A percentile compares a stretch with the other conserved stretches of the same genome.
Conservation (phyloP, 805 yeast species). For the Ogataea paradorogensis region DNA sequence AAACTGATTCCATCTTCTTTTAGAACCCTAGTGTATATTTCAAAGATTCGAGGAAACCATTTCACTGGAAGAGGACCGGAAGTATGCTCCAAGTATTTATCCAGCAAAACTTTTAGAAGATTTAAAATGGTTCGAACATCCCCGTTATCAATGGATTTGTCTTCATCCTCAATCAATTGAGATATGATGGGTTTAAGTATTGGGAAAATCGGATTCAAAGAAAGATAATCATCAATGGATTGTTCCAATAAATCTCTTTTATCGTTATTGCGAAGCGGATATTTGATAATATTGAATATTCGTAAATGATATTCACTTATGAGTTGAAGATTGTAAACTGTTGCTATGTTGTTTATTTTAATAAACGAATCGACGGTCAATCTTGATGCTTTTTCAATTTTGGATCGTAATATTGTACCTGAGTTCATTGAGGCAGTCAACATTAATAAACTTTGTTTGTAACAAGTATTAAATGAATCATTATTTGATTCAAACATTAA, state of each 20-base stretch:
- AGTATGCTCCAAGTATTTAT: conserved; percentile 3
- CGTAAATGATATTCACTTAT: conserved; percentile 21
- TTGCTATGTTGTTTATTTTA: conserved; percentile 13
- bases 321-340: conserved; percentile 19
- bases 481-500: conserved; percentile 18
- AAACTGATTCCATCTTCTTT: conserved; percentile 13
- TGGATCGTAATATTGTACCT: conserved; percentile 3
- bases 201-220: conserved; percentile 27
- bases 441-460: conserved; percentile 20
- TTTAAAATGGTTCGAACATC: conserved; percentile 2
- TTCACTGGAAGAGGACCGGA: conserved; percentile 16
- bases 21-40: conserved; percentile 21
- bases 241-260: conserved; percentile 2
- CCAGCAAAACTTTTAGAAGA: conserved; percentile 9
- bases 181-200: conserved; percentile 23
- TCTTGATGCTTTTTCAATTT: conserved; percentile 17
- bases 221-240: conserved; percentile 23
- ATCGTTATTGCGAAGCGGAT: conserved; percentile 8
- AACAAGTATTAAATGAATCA: conserved; percentile 18
- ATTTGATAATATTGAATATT: conserved; percentile 21
- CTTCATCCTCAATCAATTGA: conserved; percentile 8
- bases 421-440: conserved; percentile 16
- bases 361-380: conserved; percentile 17
- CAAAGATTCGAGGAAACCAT: conserved; percentile 28
- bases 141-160: background rate